Evolutionary conservation across 2,329 filamentous ascomycete genomes (phyloP), one percentile per base, ranked within the genome.

Genomic region (Magnaporthiopsis rhizophila): DNA sequence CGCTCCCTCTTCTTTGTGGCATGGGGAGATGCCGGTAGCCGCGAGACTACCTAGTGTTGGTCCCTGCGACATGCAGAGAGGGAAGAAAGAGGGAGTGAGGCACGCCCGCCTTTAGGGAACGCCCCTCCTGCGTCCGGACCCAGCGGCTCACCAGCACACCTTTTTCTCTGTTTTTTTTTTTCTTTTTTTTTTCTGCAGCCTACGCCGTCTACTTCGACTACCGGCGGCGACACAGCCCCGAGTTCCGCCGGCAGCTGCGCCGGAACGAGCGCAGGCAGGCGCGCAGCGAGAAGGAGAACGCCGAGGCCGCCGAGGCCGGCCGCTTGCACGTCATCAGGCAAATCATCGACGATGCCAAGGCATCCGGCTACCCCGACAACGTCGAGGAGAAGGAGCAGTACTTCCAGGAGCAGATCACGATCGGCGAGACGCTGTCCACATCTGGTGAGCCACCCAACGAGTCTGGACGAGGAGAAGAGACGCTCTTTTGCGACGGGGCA

Each of bases 381-480:
- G 87, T 94, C 50, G 94, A 98, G 76, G 92, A 97, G 81, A 92
- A 91, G 76, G 95, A 99, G 82, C 86, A 87, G 67, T 99, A 91
- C 82, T 99, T 99, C 80, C 96, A 98, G 86, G 88, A 92, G 75
- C 92, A 97, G 79, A 92, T 99, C 68, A 91, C 92, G 71, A 83
- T 87, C 74, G 95, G 95, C 74, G 95, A 99, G 83, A 79, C 84
- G 64, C 83, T 97, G 74, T 91, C 89, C 74, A 81, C 86, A 72
- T 90, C 96, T 77, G 91, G 92, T 95, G 85, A 76, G 86, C 79
- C 64, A 59, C 64, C 56, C 53, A 15, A 58, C 61, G 3, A 26
- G 57, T 34, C 21, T 15, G 57, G 15, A 36, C 28, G 59, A 30
- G 13, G 30, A 60, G 57, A 63, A 62, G 53, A 56, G 36, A 59